phyloP scores from a whole-genome alignment of 805 yeast genomes.

The Candida argentea region DNA sequence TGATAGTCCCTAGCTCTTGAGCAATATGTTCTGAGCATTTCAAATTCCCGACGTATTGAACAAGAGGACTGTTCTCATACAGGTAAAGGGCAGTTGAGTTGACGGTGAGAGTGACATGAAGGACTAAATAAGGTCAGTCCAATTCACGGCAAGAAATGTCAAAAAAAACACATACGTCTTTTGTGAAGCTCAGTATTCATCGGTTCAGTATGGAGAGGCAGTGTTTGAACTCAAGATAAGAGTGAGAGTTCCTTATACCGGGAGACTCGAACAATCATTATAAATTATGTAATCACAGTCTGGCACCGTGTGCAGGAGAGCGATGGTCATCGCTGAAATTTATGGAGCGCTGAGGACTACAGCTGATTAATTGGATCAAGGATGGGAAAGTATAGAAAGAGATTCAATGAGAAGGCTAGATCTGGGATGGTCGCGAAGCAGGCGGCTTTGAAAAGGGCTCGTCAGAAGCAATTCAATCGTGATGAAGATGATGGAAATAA shows the following conservation, averaged over 20 bases:
- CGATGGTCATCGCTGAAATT: too few relatives aligned
- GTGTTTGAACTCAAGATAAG: too few relatives aligned
- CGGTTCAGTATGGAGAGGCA: too few relatives aligned
- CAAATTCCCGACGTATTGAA: slow-evolving; percentile 30
- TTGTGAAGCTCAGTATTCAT: slow-evolving; percentile 13
- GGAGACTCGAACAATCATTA: too few relatives aligned
- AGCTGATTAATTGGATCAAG: too few relatives aligned
- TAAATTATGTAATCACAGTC: too few relatives aligned
- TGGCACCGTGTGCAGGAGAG: too few relatives aligned
- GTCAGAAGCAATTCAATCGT: slow-evolving; percentile 60
- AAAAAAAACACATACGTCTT: slow-evolving; percentile 12
- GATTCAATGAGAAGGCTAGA: slow-evolving; percentile 82
- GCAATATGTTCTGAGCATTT: slow-evolving; percentile 46
- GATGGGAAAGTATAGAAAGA: slow-evolving; percentile 75
- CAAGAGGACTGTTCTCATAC: slow-evolving; percentile 38
- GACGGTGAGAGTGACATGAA: slow-evolving; percentile 37
- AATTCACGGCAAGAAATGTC: too few relatives aligned
- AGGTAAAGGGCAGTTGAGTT: slow-evolving; percentile 55
- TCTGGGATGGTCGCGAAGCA: slow-evolving; percentile 77
- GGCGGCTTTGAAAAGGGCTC: slow-evolving; percentile 51
- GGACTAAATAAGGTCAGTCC: slow-evolving; percentile 19
- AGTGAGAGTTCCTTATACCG: too few relatives aligned
- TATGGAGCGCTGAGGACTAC: too few relatives aligned
- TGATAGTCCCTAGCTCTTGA: slow-evolving; percentile 44
- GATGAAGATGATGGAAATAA: slow-evolving; percentile 27